These are phyloP conservation scores for Gastrolobium villosum DNA, from an alignment of 306 rosid species.

Conservation along the genomic window DNA sequence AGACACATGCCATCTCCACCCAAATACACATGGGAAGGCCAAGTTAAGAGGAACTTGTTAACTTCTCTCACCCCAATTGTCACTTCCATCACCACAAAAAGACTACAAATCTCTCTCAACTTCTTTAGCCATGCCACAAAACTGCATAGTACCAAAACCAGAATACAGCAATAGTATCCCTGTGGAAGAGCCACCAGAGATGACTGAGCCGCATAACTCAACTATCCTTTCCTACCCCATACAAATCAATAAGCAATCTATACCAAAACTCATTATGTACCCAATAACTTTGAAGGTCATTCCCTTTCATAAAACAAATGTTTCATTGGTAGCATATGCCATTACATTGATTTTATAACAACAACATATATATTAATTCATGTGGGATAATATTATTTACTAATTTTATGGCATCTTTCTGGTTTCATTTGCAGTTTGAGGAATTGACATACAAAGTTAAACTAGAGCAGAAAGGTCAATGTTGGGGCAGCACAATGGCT, in stretches of 20 bases:
- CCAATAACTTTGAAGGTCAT: conserved; percentile 76
- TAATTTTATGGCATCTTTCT: background rate
- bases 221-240: conserved; percentile 53
- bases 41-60: conserved; percentile 46
- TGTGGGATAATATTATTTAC: background rate
- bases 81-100: background rate
- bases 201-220: conserved; percentile 51
- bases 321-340: background rate
- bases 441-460: conserved; percentile 78
- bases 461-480: conserved; percentile 53
- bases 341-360: conserved; percentile 13
- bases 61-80: conserved; percentile 38
- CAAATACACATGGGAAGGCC: conserved; percentile 23
- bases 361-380: conserved; percentile 6
- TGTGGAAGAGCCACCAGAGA: conserved; percentile 40
- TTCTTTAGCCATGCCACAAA: conserved; percentile 45
- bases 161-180: conserved; percentile 30
- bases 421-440: conserved; percentile 69
- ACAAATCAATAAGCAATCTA: conserved; percentile 50
- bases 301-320: background rate
- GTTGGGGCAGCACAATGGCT: conserved; percentile 49
- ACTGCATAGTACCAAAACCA: conserved; percentile 51
- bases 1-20: conserved; percentile 14
- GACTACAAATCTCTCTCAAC: conserved; percentile 3
- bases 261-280: conserved; percentile 59